These are phyloP conservation scores for Hirschfeldia incana DNA, from an alignment of 345 rosid genomes.

Conservation along the genomic window DNA sequence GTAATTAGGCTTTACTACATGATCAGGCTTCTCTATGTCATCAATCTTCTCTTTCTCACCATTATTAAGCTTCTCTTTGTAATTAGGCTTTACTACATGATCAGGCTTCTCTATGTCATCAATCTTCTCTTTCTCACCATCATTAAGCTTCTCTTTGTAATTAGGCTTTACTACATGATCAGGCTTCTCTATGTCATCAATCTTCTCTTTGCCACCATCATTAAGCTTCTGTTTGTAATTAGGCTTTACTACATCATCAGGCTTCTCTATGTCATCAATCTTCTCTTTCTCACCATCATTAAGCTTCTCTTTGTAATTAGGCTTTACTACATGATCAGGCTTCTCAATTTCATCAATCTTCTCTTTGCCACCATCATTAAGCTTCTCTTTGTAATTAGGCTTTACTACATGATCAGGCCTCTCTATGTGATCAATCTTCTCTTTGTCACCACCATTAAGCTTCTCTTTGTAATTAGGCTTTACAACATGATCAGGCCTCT, in stretches of 20 bases:
- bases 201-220: background rate
- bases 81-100: no score
- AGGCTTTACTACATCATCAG: background rate
- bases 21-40: no score
- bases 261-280: background rate
- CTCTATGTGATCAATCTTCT: background rate
- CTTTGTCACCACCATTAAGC: background rate
- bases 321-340: background rate
- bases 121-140: no score
- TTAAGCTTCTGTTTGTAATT: background rate
- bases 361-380: background rate
- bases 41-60: no score
- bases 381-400: background rate
- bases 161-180: no score
- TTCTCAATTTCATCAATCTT: background rate
- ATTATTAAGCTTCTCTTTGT: no score
- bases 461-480: background rate
- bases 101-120: no score
- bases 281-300: no score
- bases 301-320: background rate
- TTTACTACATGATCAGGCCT: background rate
- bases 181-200: background rate
- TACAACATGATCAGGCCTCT: background rate
- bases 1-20: no score
- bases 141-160: no score